phyloP scores from a whole-genome alignment of 768 basidiomycete species.

The Cytidiella melzeri region DNA sequence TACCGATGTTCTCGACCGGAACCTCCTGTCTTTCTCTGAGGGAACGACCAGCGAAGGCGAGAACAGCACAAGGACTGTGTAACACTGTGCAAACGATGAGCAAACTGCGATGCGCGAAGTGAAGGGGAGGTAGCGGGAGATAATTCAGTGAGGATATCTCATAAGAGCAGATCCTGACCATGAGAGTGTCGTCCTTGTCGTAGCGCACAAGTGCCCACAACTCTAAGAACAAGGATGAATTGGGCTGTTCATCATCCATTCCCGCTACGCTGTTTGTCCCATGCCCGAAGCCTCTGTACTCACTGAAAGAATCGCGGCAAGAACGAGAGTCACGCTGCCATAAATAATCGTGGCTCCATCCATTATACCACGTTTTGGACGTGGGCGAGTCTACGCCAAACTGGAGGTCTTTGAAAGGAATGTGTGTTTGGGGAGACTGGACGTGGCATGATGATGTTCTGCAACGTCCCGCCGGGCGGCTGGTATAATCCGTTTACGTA shows the following conservation, averaged over 20 bases:
- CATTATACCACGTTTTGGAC: no score
- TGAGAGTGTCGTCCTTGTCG: constrained; percentile 65
- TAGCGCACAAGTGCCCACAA: constrained; percentile 55
- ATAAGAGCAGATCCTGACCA: no score
- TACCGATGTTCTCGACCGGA: constrained; percentile 37
- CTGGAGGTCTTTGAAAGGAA: no score
- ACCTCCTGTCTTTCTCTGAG: constrained; percentile 62
- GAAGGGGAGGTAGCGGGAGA: no score
- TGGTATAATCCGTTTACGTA: no score
- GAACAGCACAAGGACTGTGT: constrained; percentile 64
- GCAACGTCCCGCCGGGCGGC: no score
- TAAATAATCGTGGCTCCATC: background rate
- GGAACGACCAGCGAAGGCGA: constrained; percentile 66
- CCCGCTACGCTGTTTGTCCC: background rate
- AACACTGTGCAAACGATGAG: constrained; percentile 42
- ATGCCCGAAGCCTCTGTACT: constrained; percentile 14
- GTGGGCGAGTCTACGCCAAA: no score
- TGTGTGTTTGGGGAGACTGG: no score
- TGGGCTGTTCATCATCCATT: constrained; percentile 47
- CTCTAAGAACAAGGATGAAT: constrained; percentile 97
- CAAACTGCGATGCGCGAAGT: constrained; percentile 6
- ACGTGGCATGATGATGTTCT: no score
- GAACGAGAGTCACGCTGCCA: constrained; percentile 12
- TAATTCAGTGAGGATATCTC: no score
- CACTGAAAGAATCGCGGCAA: constrained; percentile 18